phyloP scores from a whole-genome alignment of 352 stramenopile species.

The Phytophthora hybrid region DNA sequence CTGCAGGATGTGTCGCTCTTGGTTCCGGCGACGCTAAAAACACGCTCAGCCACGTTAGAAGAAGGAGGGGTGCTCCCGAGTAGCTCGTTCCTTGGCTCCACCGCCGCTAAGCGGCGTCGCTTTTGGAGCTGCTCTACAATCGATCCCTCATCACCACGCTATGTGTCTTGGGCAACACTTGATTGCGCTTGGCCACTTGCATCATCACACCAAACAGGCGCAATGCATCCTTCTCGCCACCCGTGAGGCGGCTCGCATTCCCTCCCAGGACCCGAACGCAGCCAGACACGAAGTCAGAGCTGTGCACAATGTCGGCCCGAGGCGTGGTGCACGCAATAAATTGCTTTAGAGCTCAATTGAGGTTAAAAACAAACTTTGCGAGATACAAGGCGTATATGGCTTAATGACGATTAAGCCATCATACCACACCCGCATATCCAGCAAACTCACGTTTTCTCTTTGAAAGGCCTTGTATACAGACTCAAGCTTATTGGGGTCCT shows the following conservation, averaged over 20 bases:
- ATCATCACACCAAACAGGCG: neutral
- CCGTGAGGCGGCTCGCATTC: neutral
- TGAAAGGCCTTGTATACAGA: neutral
- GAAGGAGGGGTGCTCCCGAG: neutral
- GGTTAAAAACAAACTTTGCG: neutral
- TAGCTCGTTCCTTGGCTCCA: neutral
- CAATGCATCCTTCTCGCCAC: neutral
- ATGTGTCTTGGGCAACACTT: neutral
- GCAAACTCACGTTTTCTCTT: neutral
- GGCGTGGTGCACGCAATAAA: slow-evolving; percentile 1
- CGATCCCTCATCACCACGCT: neutral
- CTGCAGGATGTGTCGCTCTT: neutral
- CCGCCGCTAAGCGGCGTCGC: neutral
- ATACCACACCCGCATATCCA: neutral
- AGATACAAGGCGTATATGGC: neutral
- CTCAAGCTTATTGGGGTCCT: neutral
- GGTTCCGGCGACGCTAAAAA: slow-evolving; percentile 19
- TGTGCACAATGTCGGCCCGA: slow-evolving; percentile 34
- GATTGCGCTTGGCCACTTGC: neutral
- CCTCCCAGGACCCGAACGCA: neutral
- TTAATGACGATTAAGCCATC: neutral
- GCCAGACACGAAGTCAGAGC: neutral
- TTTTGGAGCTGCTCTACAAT: slow-evolving; percentile 16
- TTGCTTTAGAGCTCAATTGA: neutral
- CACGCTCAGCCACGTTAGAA: neutral